Evolutionary conservation across 148 eudicot species (phyloP).

Genomic region (Simmondsia chinensis): DNA sequence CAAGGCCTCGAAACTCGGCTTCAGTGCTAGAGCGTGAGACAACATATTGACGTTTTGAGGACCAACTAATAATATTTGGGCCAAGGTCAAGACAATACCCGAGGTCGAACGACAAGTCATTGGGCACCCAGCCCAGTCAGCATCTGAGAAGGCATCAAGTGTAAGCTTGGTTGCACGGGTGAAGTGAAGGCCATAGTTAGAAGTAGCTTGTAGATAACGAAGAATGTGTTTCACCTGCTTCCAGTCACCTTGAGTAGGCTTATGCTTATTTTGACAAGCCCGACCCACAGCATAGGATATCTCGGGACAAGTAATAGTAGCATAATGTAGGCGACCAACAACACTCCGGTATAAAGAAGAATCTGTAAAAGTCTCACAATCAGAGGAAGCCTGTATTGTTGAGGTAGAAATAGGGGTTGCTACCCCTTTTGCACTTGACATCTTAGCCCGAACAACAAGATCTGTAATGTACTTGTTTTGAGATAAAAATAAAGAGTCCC

Average conservation of each 20-base stretch:
- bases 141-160: constrained; percentile 4
- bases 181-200: not conserved
- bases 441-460: not conserved
- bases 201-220: constrained; percentile 3
- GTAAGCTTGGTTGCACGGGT: not conserved
- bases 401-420: not conserved
- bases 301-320: constrained; percentile 1
- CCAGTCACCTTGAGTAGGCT: no score
- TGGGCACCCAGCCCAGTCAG: constrained; percentile 13
- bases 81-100: no score
- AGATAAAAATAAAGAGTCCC: not conserved
- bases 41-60: no score
- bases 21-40: no score
- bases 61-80: no score
- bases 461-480: constrained; percentile 4
- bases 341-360: not conserved
- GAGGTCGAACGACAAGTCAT: no score
- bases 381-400: not conserved
- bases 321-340: no score
- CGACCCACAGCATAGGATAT: not conserved
- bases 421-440: not conserved
- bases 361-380: not conserved
- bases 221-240: constrained; percentile 5
- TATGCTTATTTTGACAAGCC: not conserved
- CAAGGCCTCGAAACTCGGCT: no score